Evolutionary conservation across 495 filamentous ascomycete species (phyloP).

Genomic region (Thermothielavioides terrestris): DNA sequence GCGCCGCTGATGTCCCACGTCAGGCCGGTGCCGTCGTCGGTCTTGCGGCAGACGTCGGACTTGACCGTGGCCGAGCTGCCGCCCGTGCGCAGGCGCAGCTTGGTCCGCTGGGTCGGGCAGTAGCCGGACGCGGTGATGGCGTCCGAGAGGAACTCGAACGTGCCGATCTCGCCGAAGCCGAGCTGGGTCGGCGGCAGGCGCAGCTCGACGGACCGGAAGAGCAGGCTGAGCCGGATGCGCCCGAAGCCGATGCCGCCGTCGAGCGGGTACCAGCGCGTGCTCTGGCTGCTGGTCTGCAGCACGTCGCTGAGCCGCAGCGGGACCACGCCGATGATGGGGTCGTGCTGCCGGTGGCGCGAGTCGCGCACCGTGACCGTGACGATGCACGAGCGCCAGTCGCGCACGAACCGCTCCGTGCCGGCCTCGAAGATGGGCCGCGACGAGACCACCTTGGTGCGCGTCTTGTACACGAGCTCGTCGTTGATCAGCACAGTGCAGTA

Average conservation of each 20-base stretch:
- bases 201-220: slow-evolving; percentile 81
- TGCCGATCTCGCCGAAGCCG: slow-evolving; percentile 82
- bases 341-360: slow-evolving; percentile 79
- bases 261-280: slow-evolving; percentile 52
- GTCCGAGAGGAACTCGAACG: slow-evolving; percentile 73
- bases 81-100: slow-evolving; percentile 74
- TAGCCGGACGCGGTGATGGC: slow-evolving; percentile 53
- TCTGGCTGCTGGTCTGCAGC: slow-evolving; percentile 75
- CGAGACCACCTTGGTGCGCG: slow-evolving; percentile 80
- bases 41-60: slow-evolving; percentile 45
- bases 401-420: slow-evolving; percentile 87
- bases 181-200: slow-evolving; percentile 71
- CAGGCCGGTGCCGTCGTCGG: slow-evolving; percentile 51
- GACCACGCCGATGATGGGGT: slow-evolving; percentile 87
- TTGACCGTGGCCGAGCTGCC: slow-evolving; percentile 68
- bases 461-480: slow-evolving; percentile 87
- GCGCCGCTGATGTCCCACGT: slow-evolving; percentile 58
- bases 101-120: slow-evolving; percentile 55
- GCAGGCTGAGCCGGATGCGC: slow-evolving; percentile 76
- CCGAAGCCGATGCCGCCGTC: slow-evolving; percentile 68
- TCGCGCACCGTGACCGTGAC: slow-evolving; percentile 84
- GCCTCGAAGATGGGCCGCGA: slow-evolving; percentile 96
- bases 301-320: slow-evolving; percentile 80
- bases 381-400: slow-evolving; percentile 83
- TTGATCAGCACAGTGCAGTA: slow-evolving; percentile 90